Base-by-base conservation (phyloP, 1,284 basidiomycete genomes). In the Coriolopsis trogii region DNA sequence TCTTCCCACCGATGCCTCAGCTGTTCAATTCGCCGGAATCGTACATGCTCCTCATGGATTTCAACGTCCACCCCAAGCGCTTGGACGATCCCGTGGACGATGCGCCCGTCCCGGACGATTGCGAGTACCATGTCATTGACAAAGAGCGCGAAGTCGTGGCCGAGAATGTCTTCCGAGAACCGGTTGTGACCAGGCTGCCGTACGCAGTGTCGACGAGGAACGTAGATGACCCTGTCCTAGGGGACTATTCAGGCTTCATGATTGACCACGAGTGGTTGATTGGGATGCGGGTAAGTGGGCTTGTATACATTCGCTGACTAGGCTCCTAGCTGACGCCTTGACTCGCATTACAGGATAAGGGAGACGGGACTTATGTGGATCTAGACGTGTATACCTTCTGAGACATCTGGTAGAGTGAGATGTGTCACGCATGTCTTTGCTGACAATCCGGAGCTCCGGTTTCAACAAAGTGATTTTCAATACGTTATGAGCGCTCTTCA, bases 31-130 rank as follows among this genome's bases (percentile, higher is more conserved):
- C 37, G 15, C 29, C 29, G 41, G n/a, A n/a, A n/a, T n/a, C 34
- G 45, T 18, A 50, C 36, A 33, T 18, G 55, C 57, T 24, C 25
- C n/a, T n/a, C n/a, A n/a, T 73, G 3, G 73, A 77, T 41, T 75
- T 75, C 33, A 73, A 73, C 43, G 58, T 65, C 5, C 66, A 66
- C 30, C 49, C 60, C 1, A 56, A 53, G 46, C 61, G 62, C 12
- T 23, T 45, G 3, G 37, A 54, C 45, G 47, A 51, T 30, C 41
- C 51, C 12, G 46, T 49, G 10, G n/a, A n/a, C n/a, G n/a, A n/a
- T n/a, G n/a, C n/a, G n/a, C 34, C 37, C 31, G 5, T 5, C 23
- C 21, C 31, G 3, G 20, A n/a, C 20, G 9, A 15, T 13, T 20
- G 39, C 16, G n/a, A n/a, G n/a, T 37, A 44, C 21, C 15, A 16